A percentile compares a stretch with the other conserved stretches of the same genome.
Conservation (phyloP, 2,329 filamentous ascomycete species). For the Fusarium stilboides region DNA sequence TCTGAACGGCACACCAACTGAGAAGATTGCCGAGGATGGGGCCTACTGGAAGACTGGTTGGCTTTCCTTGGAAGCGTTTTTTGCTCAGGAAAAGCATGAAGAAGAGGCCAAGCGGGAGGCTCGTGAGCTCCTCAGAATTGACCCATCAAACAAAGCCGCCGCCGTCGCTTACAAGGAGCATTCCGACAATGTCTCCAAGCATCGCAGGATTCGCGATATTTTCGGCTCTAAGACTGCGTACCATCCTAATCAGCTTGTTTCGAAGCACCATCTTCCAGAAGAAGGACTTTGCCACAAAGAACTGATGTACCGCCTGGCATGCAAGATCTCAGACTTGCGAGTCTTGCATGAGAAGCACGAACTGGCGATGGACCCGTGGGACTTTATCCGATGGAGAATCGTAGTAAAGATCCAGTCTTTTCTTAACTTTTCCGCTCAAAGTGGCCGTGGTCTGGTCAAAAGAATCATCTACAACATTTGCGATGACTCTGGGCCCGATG, state of each 20-base stretch:
- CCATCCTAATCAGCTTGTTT: slow-evolving; percentile 58
- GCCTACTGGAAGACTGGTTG: slow-evolving; percentile 53
- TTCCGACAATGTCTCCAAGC: slow-evolving; percentile 54
- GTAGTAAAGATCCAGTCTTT: slow-evolving; percentile 26
- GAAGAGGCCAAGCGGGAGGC: slow-evolving; percentile 38
- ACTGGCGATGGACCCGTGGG: slow-evolving; percentile 56
- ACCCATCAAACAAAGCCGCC: slow-evolving; percentile 30
- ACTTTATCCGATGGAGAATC: slow-evolving; percentile 58
- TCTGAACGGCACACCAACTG: slow-evolving; percentile 49
- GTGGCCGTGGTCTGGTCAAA: slow-evolving; percentile 8
- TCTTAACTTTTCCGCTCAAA: slow-evolving; percentile 5
- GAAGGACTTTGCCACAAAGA: slow-evolving; percentile 55
- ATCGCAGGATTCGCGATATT: slow-evolving; percentile 54
- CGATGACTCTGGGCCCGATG: slow-evolving; percentile 5
- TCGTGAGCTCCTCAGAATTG: not conserved
- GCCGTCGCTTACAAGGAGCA: slow-evolving; percentile 43
- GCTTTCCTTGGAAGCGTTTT: slow-evolving; percentile 50
- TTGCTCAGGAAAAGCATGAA: slow-evolving; percentile 48
- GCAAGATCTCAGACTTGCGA: slow-evolving; percentile 53
- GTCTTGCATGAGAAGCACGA: slow-evolving; percentile 45
- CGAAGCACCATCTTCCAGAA: slow-evolving; percentile 52
- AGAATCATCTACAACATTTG: slow-evolving; percentile 29
- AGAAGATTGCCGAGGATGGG: slow-evolving; percentile 49
- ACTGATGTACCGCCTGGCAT: slow-evolving; percentile 55
- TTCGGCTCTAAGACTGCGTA: slow-evolving; percentile 51